A percentile compares a stretch with the other conserved stretches of the same genome.
These are phyloP conservation scores for Aquilaria sinensis DNA, from an alignment of 345 rosid genomes.

Conservation along the genomic window DNA sequence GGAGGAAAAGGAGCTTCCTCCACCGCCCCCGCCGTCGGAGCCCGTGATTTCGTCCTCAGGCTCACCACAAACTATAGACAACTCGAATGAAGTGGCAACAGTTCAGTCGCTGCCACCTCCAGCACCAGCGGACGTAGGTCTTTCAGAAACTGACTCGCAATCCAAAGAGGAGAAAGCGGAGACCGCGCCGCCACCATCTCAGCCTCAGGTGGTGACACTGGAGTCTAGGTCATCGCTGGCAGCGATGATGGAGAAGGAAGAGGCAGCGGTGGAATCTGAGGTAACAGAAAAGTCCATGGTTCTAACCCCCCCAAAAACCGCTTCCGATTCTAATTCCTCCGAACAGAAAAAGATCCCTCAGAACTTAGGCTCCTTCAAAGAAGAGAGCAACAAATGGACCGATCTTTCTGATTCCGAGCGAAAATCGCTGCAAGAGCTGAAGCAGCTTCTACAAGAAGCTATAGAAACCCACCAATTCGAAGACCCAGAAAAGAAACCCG, in stretches of 20 bases:
- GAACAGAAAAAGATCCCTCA: slow-evolving; percentile 28
- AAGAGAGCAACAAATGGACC: slow-evolving; percentile 45
- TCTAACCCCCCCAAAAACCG: slow-evolving; percentile 6
- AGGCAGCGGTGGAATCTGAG: slow-evolving; percentile 1
- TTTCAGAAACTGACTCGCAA: slow-evolving; percentile 11
- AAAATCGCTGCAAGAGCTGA: slow-evolving; percentile 28
- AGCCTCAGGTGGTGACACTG: slow-evolving; percentile 12
- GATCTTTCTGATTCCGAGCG: slow-evolving; percentile 42
- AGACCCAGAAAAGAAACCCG: slow-evolving; percentile 9
- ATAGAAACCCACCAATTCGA: background rate
- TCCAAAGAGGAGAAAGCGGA: background rate
- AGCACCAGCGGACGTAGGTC: background rate
- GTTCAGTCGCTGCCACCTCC: background rate
- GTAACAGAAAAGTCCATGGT: slow-evolving; percentile 2
- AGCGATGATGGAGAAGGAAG: slow-evolving; percentile 38
- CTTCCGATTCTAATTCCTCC: slow-evolving; percentile 1
- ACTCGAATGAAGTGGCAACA: no score
- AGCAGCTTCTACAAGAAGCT: slow-evolving; percentile 9
- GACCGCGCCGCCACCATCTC: slow-evolving; percentile 14
- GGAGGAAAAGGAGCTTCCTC: no score
- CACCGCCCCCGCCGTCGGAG: slow-evolving; percentile 1
- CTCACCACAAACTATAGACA: no score
- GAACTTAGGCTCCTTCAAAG: slow-evolving; percentile 42
- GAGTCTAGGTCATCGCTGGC: slow-evolving; percentile 25
- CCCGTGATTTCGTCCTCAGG: background rate